Evolutionary conservation across 2,329 filamentous ascomycete species (phyloP), one percentile per base, ranked within the genome.

Genomic region (Elsinoe perseae): DNA sequence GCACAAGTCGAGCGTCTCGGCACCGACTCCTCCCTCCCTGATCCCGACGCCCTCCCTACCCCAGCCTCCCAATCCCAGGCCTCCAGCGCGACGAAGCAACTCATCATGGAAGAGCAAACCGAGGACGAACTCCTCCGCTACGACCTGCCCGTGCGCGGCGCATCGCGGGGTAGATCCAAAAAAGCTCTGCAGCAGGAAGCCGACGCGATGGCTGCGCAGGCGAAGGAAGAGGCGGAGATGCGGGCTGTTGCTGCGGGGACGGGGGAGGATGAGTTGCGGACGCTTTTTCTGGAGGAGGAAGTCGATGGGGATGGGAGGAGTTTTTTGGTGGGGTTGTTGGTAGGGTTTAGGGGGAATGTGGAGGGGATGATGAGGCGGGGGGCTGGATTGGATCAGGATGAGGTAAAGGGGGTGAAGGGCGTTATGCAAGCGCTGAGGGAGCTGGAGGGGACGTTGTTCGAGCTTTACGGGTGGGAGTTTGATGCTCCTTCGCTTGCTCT

Each of bases 281-380:
- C 48, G 30, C 30, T 52, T 28, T 52, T 52, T 18, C 18, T 52
- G 2, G 48, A 52, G 12, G 48, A 52, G 4, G 48, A 52, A 20
- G 28, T 52, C 2, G 48, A 52, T 38, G 48, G 10, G 1, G 28
- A 32, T 7, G 48, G 48, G 20, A 23, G 28, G 18, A 52, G 71
- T 10, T 77, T 83, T 58, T 64, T 85, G 42, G 75, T 74, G 54
- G 67, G 71, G 2, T 65, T 83, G 2, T 72, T 85, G 18, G 71
- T 68, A 16, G 75, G 72, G 14, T 83, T 85, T 60, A 73, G 76
- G 20, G 74, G 67, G 50, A 72, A 70, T 0, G 65, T 85, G 1
- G 75, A 80, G 52, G 82, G 82, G 0, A 77, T 83, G 70, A 61
- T 85, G 28, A 60, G 77, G 85, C 3, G 80, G 61, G 73, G 85